Conservation (phyloP, 2,329 filamentous ascomycete genomes). For the Calcarisporium arbuscula region DNA sequence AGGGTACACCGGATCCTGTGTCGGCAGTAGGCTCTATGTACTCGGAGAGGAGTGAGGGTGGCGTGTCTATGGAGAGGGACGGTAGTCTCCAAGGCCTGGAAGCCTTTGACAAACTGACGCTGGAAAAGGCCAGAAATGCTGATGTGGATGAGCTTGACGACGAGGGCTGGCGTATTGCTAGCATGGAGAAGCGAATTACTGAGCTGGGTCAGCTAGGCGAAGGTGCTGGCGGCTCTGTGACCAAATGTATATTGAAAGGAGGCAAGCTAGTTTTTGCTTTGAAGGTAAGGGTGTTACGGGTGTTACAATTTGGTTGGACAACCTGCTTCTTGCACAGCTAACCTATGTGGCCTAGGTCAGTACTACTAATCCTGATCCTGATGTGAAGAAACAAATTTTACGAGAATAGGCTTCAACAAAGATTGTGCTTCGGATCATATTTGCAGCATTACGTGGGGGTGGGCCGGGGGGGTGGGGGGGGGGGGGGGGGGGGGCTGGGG, state of each 20-base stretch:
- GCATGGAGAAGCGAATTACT: constrained; percentile 77
- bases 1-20: constrained; percentile 73
- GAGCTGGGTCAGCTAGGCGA: constrained; percentile 89
- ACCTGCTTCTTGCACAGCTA: constrained; percentile 7
- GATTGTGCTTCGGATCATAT: constrained; percentile 94
- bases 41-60: constrained; percentile 72
- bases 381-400: constrained; percentile 97
- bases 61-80: constrained; percentile 73
- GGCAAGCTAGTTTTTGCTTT: constrained; percentile 93
- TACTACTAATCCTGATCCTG: constrained; percentile 94
- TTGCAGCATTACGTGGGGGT: constrained; percentile 91
- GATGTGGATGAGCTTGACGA: constrained; percentile 96
- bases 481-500: too few species aligned
- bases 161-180: constrained; percentile 90
- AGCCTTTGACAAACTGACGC: constrained; percentile 70
- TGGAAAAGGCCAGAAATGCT: constrained; percentile 75
- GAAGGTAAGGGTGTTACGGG: constrained; percentile 59
- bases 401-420: constrained; percentile 95
- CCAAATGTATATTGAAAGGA: constrained; percentile 78
- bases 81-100: constrained; percentile 72
- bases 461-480: too few species aligned
- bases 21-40: constrained; percentile 83
- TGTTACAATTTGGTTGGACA: not conserved
- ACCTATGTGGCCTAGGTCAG: constrained; percentile 66
- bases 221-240: constrained; percentile 92